phyloP scores from a whole-genome alignment of 495 filamentous ascomycete species.

The Tuber borchii region DNA sequence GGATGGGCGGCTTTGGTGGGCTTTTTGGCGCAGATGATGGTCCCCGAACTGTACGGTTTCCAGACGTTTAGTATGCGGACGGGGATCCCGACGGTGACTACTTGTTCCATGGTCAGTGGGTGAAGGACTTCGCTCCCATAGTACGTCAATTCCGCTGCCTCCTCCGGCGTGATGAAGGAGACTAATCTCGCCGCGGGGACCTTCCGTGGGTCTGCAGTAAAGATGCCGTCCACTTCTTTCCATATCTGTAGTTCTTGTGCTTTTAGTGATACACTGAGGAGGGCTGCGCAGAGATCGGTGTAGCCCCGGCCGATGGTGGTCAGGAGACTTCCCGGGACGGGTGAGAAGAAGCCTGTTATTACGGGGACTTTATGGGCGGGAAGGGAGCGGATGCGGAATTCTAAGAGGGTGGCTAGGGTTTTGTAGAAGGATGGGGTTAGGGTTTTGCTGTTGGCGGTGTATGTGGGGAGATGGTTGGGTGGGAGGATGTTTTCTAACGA shows the following conservation, averaged over 20 bases:
- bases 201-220: slow-evolving; percentile 76
- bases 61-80: slow-evolving; percentile 98
- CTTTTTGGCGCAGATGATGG: slow-evolving; percentile 57
- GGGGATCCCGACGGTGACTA: slow-evolving; percentile 67
- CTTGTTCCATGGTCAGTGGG: slow-evolving; percentile 94
- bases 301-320: slow-evolving; percentile 76
- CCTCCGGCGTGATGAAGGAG: slow-evolving; percentile 66
- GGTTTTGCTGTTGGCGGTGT: slow-evolving; percentile 57
- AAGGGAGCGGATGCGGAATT: slow-evolving; percentile 61
- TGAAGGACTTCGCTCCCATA: slow-evolving; percentile 60
- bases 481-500: slow-evolving; percentile 58
- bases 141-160: slow-evolving; percentile 81
- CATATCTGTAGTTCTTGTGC: slow-evolving; percentile 76
- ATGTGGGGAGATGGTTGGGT: slow-evolving; percentile 32
- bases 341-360: slow-evolving; percentile 49
- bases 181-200: slow-evolving; percentile 72
- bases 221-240: slow-evolving; percentile 88
- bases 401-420: slow-evolving; percentile 56
- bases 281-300: slow-evolving; percentile 74
- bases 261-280: slow-evolving; percentile 65
- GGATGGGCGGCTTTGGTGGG: background rate
- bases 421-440: slow-evolving; percentile 71
- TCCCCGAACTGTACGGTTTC: slow-evolving; percentile 77
- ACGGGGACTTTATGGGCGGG: slow-evolving; percentile 62
- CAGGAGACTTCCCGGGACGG: slow-evolving; percentile 52